Percentiles rank a stretch among this genome's conserved stretches.
phyloP scores from a whole-genome alignment of 768 basidiomycete species.

The Leccinum ochraceum region DNA sequence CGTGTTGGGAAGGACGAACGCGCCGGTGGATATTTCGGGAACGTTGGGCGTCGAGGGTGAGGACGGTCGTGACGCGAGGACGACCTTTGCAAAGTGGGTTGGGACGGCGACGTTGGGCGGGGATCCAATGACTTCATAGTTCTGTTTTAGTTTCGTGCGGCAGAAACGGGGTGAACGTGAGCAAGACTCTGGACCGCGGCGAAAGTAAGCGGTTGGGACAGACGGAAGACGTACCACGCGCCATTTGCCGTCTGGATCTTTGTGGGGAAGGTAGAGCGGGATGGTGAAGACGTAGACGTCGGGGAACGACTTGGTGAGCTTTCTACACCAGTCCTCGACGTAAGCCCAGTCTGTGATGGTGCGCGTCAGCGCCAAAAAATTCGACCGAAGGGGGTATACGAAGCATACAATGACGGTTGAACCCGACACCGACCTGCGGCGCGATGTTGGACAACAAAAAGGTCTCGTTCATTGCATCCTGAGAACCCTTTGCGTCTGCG shows the following conservation, averaged over 20 bases:
- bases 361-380: neutral
- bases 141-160: conserved; percentile 44
- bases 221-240: conserved; percentile 68
- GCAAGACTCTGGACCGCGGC: neutral
- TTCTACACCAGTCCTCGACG: conserved; percentile 92
- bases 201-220: neutral
- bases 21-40: conserved; percentile 82
- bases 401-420: conserved; percentile 87
- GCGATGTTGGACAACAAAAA: conserved; percentile 95
- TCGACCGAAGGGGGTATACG: neutral
- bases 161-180: neutral
- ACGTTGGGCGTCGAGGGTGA: conserved; percentile 72
- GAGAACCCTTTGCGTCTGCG: conserved; percentile 90
- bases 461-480: conserved; percentile 96
- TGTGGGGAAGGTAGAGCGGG: conserved; percentile 90
- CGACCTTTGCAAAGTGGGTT: conserved; percentile 97
- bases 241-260: conserved; percentile 90
- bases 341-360: conserved; percentile 85
- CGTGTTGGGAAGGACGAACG: conserved; percentile 96
- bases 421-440: conserved; percentile 96
- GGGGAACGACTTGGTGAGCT: conserved; percentile 80
- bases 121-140: conserved; percentile 91
- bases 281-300: conserved; percentile 99
- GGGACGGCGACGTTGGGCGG: conserved; percentile 92
- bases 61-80: conserved; percentile 72